A percentile compares a stretch with the other conserved stretches of the same genome.
phyloP scores from a whole-genome alignment of 2,329 filamentous ascomycete species.

The Stachybotrys echinatus region DNA sequence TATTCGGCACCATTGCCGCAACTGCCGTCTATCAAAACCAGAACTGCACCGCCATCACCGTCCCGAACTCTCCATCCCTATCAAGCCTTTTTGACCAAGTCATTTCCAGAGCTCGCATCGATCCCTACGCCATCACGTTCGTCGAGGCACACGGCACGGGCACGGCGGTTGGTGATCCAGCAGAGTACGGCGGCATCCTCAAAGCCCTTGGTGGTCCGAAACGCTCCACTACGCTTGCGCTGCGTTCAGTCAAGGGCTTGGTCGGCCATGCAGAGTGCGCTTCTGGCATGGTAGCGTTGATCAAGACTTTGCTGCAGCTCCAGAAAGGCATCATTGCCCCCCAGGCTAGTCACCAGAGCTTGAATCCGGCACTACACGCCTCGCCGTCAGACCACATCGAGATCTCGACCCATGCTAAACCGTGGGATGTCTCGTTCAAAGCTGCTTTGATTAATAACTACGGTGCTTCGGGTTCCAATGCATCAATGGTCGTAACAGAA shows the following conservation, averaged over 20 bases:
- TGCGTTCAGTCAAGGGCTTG: slow-evolving; percentile 18
- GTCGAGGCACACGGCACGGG: slow-evolving; percentile 47
- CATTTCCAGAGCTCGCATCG: slow-evolving; percentile 20
- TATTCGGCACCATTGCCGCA: slow-evolving; percentile 32
- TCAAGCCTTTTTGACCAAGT: slow-evolving; percentile 15
- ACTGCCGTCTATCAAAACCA: slow-evolving; percentile 37
- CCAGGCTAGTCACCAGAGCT: slow-evolving; percentile 22
- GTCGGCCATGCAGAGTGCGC: slow-evolving; percentile 17
- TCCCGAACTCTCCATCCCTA: slow-evolving; percentile 7
- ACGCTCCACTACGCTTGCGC: slow-evolving; percentile 3
- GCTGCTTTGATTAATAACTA: slow-evolving; percentile 29
- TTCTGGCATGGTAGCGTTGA: slow-evolving; percentile 39
- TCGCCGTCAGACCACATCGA: background rate
- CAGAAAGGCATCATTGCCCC: slow-evolving; percentile 17
- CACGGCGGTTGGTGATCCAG: slow-evolving; percentile 45
- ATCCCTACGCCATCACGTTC: slow-evolving; percentile 9
- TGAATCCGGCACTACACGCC: slow-evolving; percentile 19
- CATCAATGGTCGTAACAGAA: slow-evolving; percentile 4
- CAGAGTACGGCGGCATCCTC: slow-evolving; percentile 25
- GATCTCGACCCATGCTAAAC: background rate
- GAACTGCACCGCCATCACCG: slow-evolving; percentile 27
- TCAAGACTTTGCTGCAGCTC: slow-evolving; percentile 43
- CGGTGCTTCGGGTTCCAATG: slow-evolving; percentile 22
- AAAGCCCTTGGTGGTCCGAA: slow-evolving; percentile 8
- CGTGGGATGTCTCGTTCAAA: slow-evolving; percentile 13